These are phyloP conservation scores for Cyberlindnera euphorbiae DNA, from an alignment of 805 yeast genomes.

Conservation along the genomic window DNA sequence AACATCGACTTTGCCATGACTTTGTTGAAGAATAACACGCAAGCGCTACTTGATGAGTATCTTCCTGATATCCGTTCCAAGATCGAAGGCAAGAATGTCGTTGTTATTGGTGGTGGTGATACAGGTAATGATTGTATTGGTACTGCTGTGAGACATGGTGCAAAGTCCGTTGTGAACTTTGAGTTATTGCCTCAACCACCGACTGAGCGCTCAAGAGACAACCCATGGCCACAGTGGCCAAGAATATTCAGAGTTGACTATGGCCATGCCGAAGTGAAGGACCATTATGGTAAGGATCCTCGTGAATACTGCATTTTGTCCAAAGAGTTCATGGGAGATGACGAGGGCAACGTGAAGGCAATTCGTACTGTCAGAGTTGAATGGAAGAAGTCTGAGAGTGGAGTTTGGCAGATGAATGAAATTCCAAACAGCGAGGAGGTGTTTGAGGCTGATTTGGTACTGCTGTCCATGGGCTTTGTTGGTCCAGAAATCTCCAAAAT, in stretches of 20 bases:
- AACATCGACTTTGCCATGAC: slow-evolving; percentile 96
- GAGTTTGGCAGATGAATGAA: slow-evolving; percentile 99
- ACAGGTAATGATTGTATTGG: slow-evolving; percentile 99
- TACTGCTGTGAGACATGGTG: slow-evolving; percentile 96
- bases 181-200: slow-evolving; percentile 95
- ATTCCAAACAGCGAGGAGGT: slow-evolving; percentile 91
- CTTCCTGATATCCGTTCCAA: slow-evolving; percentile 70
- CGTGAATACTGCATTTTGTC: slow-evolving; percentile 94
- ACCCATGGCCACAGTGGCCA: slow-evolving; percentile 99
- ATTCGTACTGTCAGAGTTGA: slow-evolving; percentile 96
- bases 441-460: slow-evolving; percentile 91
- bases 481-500: slow-evolving; percentile 90
- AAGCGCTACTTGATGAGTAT: slow-evolving; percentile 78
- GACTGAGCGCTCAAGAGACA: slow-evolving; percentile 77
- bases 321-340: slow-evolving; percentile 94
- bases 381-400: slow-evolving; percentile 92
- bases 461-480: slow-evolving; percentile 94
- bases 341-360: slow-evolving; percentile 90
- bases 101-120: slow-evolving; percentile 99
- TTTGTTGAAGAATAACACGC: slow-evolving; percentile 80
- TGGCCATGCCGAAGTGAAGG: slow-evolving; percentile 93
- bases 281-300: slow-evolving; percentile 95
- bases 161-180: slow-evolving; percentile 88
- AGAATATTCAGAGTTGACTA: slow-evolving; percentile 95
- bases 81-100: slow-evolving; percentile 81